Evolutionary conservation across 805 yeast species (phyloP), one percentile per base, ranked within the genome.

Genomic region (Martiniozyma abietophila): DNA sequence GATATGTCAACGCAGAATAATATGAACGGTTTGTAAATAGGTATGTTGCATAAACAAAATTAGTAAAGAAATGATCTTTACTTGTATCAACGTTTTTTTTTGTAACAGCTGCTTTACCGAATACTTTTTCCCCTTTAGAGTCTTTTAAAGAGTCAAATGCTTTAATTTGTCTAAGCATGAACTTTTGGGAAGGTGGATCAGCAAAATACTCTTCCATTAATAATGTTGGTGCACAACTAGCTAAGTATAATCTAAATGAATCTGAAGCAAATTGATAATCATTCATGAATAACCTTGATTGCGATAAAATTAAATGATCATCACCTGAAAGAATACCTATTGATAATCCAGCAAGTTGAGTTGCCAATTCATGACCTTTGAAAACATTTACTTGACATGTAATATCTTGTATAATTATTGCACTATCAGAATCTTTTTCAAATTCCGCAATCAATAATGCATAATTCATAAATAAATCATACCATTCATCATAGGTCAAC

Each of bases 181-280:
- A 89, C 54, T 92, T 92, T 48, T 89, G 97, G 50, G 84, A 89
- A 41, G 84, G 82, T 23, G 84, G 76, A 31, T 80, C 77, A 32
- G 83, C 77, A 39, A 81, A 73, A 3, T 45, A 44, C n/a, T 37
- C 42, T 22, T 43, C 41, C 36, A 41, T 49, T 20, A 31, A 32
- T 10, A 32, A 41, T 8, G 43, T 44, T 15, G 61, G 54, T n/a
- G 49, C 31, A 20, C 48, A 45, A 29, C 80, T 66, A 29, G 80
- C 71, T 50, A 80, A 56, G 52, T 85, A 84, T 17, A 84, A 53
- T 40, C 76, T 74, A 40, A 76, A 64, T 0, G 76, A 67, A 36
- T 74, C 74, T 29, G 83, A 76, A 22, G 83, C 74, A 55, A 89
- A 88, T 52, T 84, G 95, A 44, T 71, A 74, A 16, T 72, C 70